Base-by-base conservation (phyloP, 345 rosid genomes). In the Salix caprea region DNA sequence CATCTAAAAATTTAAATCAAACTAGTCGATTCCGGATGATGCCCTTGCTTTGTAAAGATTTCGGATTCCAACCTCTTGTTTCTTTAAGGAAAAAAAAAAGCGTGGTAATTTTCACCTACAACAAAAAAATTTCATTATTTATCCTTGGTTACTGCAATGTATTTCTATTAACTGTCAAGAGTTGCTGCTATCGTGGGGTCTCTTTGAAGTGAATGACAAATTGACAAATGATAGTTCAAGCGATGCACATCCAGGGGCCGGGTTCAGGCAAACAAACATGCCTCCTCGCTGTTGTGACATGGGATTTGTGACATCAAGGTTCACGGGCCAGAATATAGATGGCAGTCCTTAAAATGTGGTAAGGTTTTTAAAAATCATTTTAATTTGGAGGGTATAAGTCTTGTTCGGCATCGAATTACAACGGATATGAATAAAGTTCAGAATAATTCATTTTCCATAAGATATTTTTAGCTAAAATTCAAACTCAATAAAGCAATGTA, bases 261-360 rank as follows among this genome's bases (percentile, higher is more conserved):
- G 64, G 64, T 23, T 13, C 64, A 1, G 64, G 64, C 80, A 76
- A 71, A 67, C 64, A 69, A 78, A 78, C 67, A 80, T 40, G 77
- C 56, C 65, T 34, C 77, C 37, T 44, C 42, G 69, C 40, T 74
- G 68, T 78, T 82, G 77, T 86, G 85, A 84, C 84, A 50, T 76
- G 82, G 69, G 80, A 73, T 71, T 75, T 80, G 84, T 68, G 85
- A 84, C 84, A 69, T 72, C 77, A 75, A 79, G 79, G 89, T 84
- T 87, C 89, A 87, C 89, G 89, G 89, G 85, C 76, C 78, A 72
- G 8, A 44, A 78, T 82, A 54, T 77, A 39, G 79, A 60, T 58
- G 64, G 64, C 3, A 58, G 28, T 58, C 28, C 28, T 58, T 10
- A 4, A 23, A 58, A 46, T 4, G 18, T 46, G 52, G 52, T 46